Base-by-base conservation (phyloP, 2,329 filamentous ascomycete species). In the Fusarium sp. region DNA sequence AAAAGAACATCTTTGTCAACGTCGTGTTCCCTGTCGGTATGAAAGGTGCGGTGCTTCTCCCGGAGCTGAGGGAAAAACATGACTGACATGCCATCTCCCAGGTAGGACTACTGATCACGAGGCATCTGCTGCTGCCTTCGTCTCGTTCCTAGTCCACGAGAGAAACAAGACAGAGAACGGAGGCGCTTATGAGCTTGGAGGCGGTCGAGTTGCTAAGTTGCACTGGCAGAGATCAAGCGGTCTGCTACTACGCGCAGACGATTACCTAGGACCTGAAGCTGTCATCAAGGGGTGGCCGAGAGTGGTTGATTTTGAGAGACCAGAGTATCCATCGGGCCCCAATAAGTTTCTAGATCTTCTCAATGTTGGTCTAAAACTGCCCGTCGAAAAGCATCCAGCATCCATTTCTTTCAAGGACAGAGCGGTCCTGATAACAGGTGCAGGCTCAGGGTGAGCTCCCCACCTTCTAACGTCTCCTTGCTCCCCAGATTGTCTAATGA, bases 1-100 rank as follows among this genome's bases (percentile, higher is more conserved):
- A 98, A 87, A 98, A 99, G 88, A 98, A 98, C 89, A 98, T 99
- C 78, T 86, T 98, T 79, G 91, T 89, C 87, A 99, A 99, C 84
- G 94, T 94, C 79, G 97, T 99, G 85, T 95, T 97, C 20, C 97
- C 97, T 63, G 95, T 98, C 81, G 84, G 84, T 85, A 82, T 68
- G 83, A 71, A 14, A 23, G 18, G 37, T 41, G 18, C 37, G 9
- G 37, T 41, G 18, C 9, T n/a, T 39, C 32, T 18, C 50, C 23
- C 30, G 6, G 11, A 27, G 27, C 41, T 43, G 23, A 14, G 16
- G 14, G 52, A 32, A 23, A 20, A n/a, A n/a, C 61, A 72, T 78
- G 68, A 78, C 66, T 35, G 20, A 27, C 9, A 56, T 64, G 18
- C 9, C 10, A 91, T 96, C 96, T 77, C 96, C 95, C 71, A 97